These are phyloP conservation scores for Alternaria alternata DNA, from an alignment of 2,329 filamentous ascomycete species.

Conservation along the genomic window DNA sequence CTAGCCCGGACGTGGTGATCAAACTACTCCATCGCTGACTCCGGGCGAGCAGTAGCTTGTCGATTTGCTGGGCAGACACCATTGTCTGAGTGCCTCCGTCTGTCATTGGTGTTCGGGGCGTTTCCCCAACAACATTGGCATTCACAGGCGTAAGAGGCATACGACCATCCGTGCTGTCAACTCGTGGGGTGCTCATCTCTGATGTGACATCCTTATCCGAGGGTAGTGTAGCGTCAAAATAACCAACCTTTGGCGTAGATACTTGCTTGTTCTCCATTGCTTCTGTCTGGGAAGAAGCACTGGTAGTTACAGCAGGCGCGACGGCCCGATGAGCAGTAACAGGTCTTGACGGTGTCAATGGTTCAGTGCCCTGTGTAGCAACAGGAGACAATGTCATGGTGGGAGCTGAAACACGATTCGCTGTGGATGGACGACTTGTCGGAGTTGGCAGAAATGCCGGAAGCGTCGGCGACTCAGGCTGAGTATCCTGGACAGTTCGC, in stretches of 20 bases:
- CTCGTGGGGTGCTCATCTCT: slow-evolving; percentile 6
- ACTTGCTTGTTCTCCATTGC: slow-evolving; percentile 23
- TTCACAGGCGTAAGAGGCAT: slow-evolving; percentile 36
- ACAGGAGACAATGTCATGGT: slow-evolving; percentile 39
- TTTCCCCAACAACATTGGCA: slow-evolving; percentile 35
- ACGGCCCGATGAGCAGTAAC: slow-evolving; percentile 39
- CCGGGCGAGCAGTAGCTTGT: slow-evolving; percentile 73
- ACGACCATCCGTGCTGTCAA: slow-evolving; percentile 25
- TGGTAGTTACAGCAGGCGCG: slow-evolving; percentile 19
- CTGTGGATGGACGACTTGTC: slow-evolving; percentile 41
- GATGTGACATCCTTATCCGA: slow-evolving; percentile 51
- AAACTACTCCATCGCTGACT: slow-evolving; percentile 39
- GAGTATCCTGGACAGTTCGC: slow-evolving; percentile 39
- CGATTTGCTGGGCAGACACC: slow-evolving; percentile 82
- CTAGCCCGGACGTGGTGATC: slow-evolving; percentile 39
- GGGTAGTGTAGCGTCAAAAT: slow-evolving; percentile 56
- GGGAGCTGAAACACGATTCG: slow-evolving; percentile 28
- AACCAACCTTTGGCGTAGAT: slow-evolving; percentile 46
- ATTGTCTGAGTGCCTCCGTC: slow-evolving; percentile 85
- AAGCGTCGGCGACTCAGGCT: slow-evolving; percentile 47
- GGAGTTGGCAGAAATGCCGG: slow-evolving; percentile 44
- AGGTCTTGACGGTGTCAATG: slow-evolving; percentile 39
- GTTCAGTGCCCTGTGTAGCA: slow-evolving; percentile 39
- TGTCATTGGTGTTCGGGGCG: slow-evolving; percentile 53
- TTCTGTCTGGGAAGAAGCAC: slow-evolving; percentile 26